A percentile compares a stretch with the other conserved stretches of the same genome.
Evolutionary conservation across 805 yeast species (phyloP).

Genomic region (Metschnikowia gelsemii): DNA sequence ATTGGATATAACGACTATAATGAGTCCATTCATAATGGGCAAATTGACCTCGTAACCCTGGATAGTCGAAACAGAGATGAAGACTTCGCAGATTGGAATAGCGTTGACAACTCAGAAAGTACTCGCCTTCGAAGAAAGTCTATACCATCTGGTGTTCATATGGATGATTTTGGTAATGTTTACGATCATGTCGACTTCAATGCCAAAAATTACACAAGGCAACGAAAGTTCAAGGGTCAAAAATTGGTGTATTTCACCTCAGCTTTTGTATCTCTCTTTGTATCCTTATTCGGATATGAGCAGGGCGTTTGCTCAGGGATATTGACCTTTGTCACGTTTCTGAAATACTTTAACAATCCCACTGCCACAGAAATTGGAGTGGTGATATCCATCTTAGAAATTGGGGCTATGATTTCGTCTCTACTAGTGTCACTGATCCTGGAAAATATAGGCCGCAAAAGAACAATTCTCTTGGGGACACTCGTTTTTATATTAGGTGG

Average conservation of each 20-base stretch:
- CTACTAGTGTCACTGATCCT: constrained; percentile 19
- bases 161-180: constrained; percentile 35
- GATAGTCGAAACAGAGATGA: constrained; percentile 9
- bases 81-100: constrained; percentile 19
- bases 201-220: constrained; percentile 31
- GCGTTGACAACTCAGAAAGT: constrained; percentile 14
- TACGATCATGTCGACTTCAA: constrained; percentile 41
- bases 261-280: constrained; percentile 45
- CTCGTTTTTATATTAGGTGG: constrained; percentile 21
- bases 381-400: constrained; percentile 22
- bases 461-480: constrained; percentile 22
- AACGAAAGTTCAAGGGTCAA: constrained; percentile 38
- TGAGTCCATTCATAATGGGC: neutral
- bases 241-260: constrained; percentile 44
- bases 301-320: constrained; percentile 91
- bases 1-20: neutral
- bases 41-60: neutral
- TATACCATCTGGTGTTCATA: constrained; percentile 4
- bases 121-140: constrained; percentile 10
- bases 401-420: constrained; percentile 24
- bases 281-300: constrained; percentile 34
- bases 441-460: constrained; percentile 22
- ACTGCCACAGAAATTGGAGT: constrained; percentile 20
- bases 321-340: constrained; percentile 70
- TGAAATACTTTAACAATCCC: constrained; percentile 28